Base-by-base conservation (phyloP, 257 asterid genomes). In the Voacanga thouarsii region DNA sequence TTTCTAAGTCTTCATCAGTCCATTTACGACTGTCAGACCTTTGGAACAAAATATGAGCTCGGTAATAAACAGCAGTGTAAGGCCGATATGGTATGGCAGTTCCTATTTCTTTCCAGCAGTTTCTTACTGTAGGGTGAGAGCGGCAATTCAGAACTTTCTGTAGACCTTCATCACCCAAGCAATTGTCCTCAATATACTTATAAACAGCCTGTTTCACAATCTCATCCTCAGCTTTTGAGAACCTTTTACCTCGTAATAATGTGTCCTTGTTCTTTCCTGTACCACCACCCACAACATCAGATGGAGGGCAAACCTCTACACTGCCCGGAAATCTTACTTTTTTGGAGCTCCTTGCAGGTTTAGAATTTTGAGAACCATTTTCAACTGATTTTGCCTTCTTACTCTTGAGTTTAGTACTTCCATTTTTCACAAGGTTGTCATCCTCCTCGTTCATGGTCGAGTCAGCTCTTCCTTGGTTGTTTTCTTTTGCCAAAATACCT, bases 141-240 rank as follows among this genome's bases (percentile, higher is more conserved):
- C 16, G 45, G 65, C 86, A 77, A 26, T 80, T 68, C 78, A 80
- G 39, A 64, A 80, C 82, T 84, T 77, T 83, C 0, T 68, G 16
- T 16, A 83, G 23, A 39, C 86, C 86, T 77, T 77, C 82, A 30
- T 83, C 84, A 51, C 86, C 86, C 78, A 83, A 74, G 51, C 75
- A 37, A 60, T 74, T 57, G 72, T 19, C 66, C 65, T 80, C 82
- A 6, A 83, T 80, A 69, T 73, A 83, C 5, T 80, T 61, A 66
- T 44, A 19, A 51, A 83, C 80, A 39, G 86, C 84, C 68, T 73
- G 80, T 69, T 43, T 73, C 39, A 83, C 66, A 39, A 77, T 76
- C 66, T 80, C 82, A 77, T 77, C 84, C 74, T 83, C 86, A 74
- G 68, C 84, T 64, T 30, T 45, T 19, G 86, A 71, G 77, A 80